Evolutionary conservation across 306 rosid species (phyloP).

Genomic region (Elaeagnus macrophylla): DNA sequence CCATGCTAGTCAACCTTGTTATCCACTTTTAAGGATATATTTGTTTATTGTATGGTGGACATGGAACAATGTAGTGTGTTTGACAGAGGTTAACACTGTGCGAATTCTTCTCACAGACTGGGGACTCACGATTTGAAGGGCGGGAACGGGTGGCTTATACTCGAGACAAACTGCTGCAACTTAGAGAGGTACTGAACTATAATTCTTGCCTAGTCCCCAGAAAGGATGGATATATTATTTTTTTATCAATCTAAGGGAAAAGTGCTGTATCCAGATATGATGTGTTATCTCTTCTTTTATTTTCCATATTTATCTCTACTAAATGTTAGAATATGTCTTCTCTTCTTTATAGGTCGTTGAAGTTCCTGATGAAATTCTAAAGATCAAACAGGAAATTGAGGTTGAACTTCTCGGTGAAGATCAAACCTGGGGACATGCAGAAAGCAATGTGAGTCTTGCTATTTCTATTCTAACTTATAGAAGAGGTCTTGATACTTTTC

Average conservation of each 20-base stretch:
- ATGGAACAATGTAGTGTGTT: constrained; percentile 6
- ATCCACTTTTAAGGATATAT: neutral
- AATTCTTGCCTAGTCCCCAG: neutral
- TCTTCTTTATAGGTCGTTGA: constrained; percentile 44
- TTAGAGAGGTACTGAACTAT: constrained; percentile 52
- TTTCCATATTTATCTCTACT: neutral
- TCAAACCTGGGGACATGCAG: constrained; percentile 70
- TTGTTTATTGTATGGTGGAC: neutral
- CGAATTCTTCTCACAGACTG: constrained; percentile 44
- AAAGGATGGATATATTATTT: neutral
- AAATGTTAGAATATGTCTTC: neutral
- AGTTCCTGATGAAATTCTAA: constrained; percentile 57
- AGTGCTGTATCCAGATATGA: neutral
- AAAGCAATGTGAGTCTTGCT: constrained; percentile 50
- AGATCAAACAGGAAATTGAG: constrained; percentile 64
- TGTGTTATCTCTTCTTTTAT: neutral
- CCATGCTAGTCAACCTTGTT: too few relatives aligned
- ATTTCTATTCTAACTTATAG: too few relatives aligned
- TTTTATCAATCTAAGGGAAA: too few relatives aligned
- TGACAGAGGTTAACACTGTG: constrained; percentile 4
- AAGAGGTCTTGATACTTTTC: neutral
- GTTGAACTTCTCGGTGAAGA: constrained; percentile 77
- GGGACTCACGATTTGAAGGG: constrained; percentile 81
- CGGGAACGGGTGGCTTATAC: constrained; percentile 68
- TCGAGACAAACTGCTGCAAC: constrained; percentile 63